Conservation (phyloP, 2,329 filamentous ascomycete genomes). For the Clarireedia sp. region DNA sequence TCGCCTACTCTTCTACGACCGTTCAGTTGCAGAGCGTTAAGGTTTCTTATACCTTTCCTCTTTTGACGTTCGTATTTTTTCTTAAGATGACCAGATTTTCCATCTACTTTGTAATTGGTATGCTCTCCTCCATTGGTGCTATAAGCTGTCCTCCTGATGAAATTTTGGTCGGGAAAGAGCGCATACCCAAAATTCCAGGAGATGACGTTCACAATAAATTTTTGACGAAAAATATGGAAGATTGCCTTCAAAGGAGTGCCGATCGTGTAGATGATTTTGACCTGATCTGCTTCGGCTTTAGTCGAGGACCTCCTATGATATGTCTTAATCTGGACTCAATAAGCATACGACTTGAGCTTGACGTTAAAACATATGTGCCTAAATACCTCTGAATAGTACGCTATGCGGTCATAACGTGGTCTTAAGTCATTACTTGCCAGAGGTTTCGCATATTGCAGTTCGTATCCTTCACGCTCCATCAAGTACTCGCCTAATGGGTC, state of each 20-base stretch:
- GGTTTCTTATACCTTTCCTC: not conserved
- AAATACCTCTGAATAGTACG: too few species aligned
- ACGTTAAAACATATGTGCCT: too few species aligned
- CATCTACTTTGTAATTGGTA: not conserved
- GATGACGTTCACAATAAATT: not conserved
- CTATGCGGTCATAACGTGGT: too few species aligned
- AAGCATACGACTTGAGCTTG: not conserved
- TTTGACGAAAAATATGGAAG: not conserved
- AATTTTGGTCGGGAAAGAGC: not conserved
- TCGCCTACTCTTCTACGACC: not conserved
- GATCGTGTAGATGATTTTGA: not conserved
- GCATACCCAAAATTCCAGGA: not conserved
- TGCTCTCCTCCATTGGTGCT: not conserved
- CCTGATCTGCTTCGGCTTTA: not conserved
- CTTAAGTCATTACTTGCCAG: too few species aligned
- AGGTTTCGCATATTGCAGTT: too few species aligned
- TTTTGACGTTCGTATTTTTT: not conserved
- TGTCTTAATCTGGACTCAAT: not conserved
- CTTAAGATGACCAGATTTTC: not conserved
- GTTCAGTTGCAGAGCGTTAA: not conserved
- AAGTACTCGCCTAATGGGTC: too few species aligned
- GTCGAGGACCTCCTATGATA: not conserved
- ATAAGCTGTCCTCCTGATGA: not conserved
- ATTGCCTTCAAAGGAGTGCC: not conserved
- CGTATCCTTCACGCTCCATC: too few species aligned